Evolutionary conservation across 805 yeast species (phyloP).

Genomic region (Barnettozyma vustinii): DNA sequence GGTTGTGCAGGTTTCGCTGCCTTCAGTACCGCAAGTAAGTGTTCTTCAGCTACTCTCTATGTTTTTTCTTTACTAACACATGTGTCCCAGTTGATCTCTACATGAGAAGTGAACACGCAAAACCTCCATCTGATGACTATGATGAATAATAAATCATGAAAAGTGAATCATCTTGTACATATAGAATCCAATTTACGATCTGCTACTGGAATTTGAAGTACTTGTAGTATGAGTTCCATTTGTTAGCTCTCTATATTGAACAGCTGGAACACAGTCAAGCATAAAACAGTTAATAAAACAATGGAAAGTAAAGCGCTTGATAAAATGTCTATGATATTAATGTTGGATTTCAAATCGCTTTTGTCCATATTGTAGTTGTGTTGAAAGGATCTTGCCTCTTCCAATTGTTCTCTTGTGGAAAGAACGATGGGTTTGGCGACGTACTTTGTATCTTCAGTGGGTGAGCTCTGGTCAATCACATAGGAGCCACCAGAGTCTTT

Average conservation of each 20-base stretch:
- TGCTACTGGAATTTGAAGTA: neutral
- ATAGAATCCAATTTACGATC: too few relatives aligned
- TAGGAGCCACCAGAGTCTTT: neutral
- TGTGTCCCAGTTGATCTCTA: conserved; percentile 57
- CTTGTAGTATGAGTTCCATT: neutral
- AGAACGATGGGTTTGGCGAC: neutral
- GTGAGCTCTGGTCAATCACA: too few relatives aligned
- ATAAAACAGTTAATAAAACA: conserved; percentile 1
- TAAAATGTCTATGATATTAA: neutral
- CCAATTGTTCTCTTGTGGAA: neutral
- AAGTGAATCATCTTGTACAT: neutral
- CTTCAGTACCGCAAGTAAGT: conserved; percentile 66
- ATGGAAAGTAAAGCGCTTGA: neutral
- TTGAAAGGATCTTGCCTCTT: neutral
- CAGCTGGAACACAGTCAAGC: neutral
- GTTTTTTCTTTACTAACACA: neutral
- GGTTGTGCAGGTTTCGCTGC: conserved; percentile 99
- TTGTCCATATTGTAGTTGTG: neutral
- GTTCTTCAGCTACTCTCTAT: conserved; percentile 4
- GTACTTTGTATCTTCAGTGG: neutral
- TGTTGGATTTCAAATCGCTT: neutral
- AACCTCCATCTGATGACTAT: conserved; percentile 86
- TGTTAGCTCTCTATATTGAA: neutral
- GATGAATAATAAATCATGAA: conserved; percentile 39
- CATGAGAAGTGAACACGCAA: conserved; percentile 74